Evolutionary conservation across 1,284 basidiomycete species (phyloP), one percentile per base, ranked within the genome.

Genomic region (Apiotrichum porosum): DNA sequence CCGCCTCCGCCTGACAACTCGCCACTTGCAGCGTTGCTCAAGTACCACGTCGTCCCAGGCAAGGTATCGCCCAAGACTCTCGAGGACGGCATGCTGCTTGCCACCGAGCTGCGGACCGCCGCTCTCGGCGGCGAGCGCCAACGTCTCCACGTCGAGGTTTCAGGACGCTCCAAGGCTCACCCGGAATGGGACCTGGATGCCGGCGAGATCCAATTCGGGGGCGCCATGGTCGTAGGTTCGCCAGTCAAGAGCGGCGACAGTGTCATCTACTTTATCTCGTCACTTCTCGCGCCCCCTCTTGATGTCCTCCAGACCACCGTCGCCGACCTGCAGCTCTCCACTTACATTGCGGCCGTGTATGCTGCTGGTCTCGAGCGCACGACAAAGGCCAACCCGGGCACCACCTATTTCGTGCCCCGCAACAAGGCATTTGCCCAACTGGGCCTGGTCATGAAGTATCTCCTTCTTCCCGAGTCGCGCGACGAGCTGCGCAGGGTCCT

Each of bases 211-310:
- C 78, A 82, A 13, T 97, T 97, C 65, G 89, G 85, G 22, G 90
- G 86, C 17, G 89, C 86, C 8, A 82, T 83, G 35, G 82, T 88
- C 15, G 79, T 94, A 49, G 85, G 84, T 10, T 83, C 86, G 31
- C 83, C 80, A 50, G 77, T 51, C 12, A 42, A 50, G 47, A 76
- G 85, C 47, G 81, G 87, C 52, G 84, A 86, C 47, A 84, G 85
- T 8, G 67, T 93, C 53, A 85, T 99, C 55, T 99, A 98, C 73
- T 85, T 97, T 58, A 75, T 97, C 37, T 87, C 90, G 0, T 81
- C 84, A 28, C 83, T 92, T 0, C 77, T 97, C 19, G 77, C 82
- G 8, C 88, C 89, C 14, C 95, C 95, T 0, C 76, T 79, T 0
- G 87, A 93, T 66, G 80, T 85, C 14, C 75, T 97, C 31, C 81